A percentile compares a stretch with the other conserved stretches of the same genome.
Evolutionary conservation across 805 yeast genomes (phyloP).

Genomic region (Hanseniaspora clermontiae): DNA sequence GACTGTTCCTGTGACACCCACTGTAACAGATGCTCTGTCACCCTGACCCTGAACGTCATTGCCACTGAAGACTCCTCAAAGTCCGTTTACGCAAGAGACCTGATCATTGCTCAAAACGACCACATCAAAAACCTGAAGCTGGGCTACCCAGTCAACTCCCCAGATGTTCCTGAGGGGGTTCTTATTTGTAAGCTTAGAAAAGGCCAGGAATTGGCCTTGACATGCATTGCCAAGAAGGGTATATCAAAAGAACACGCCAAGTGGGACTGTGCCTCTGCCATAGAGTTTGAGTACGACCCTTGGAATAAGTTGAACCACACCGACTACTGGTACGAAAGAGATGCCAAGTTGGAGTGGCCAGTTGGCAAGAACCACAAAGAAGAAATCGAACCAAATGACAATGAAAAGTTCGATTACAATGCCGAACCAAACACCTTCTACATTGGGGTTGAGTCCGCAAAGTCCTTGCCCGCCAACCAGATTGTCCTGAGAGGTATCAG

Average conservation of each 20-base stretch:
- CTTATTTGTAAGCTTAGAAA: conserved; percentile 79
- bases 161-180: conserved; percentile 69
- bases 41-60: conserved; percentile 69
- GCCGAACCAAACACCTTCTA: conserved; percentile 77
- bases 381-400: conserved; percentile 89
- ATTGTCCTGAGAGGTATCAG: conserved; percentile 76
- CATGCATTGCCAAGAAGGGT: conserved; percentile 95
- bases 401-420: conserved; percentile 69
- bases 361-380: conserved; percentile 74
- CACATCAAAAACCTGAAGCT: conserved; percentile 30
- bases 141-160: conserved; percentile 80
- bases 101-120: conserved; percentile 34
- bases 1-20: conserved; percentile 98
- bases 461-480: conserved; percentile 76
- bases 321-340: conserved; percentile 90
- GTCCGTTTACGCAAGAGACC: conserved; percentile 80
- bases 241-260: conserved; percentile 96
- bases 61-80: conserved; percentile 81
- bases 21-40: conserved; percentile 90
- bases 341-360: conserved; percentile 89
- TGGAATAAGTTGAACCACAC: conserved; percentile 96
- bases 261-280: conserved; percentile 94
- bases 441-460: conserved; percentile 84
- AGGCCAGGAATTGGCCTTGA: conserved; percentile 78
- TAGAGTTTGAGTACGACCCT: conserved; percentile 97